These are phyloP conservation scores for Mycena belliarum DNA, from an alignment of 768 basidiomycete species.

Conservation along the genomic window DNA sequence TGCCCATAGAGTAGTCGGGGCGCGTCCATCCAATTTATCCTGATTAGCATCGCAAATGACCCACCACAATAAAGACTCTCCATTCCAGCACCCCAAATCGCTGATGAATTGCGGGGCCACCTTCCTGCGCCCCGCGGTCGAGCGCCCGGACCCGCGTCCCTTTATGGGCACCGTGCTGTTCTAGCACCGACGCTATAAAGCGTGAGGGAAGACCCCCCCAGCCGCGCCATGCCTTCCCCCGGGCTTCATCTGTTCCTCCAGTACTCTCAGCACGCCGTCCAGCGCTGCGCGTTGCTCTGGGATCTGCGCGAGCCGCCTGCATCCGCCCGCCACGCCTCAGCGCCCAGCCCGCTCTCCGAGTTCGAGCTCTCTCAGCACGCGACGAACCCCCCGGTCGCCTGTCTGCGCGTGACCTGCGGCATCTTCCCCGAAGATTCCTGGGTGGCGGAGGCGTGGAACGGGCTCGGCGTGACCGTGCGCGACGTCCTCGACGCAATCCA, in stretches of 20 bases:
- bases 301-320: slow-evolving; percentile 48
- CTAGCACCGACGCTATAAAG: slow-evolving; percentile 5
- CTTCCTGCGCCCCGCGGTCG: not conserved
- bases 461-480: slow-evolving; percentile 49
- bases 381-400: slow-evolving; percentile 40
- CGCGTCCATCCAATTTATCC: not conserved
- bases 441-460: slow-evolving; percentile 42
- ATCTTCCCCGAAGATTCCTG: slow-evolving; percentile 43
- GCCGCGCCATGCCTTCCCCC: slow-evolving; percentile 19
- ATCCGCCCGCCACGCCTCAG: slow-evolving; percentile 27
- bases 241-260: slow-evolving; percentile 39
- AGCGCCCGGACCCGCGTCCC: slow-evolving; percentile 17
- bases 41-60: not conserved
- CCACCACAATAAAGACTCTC: not conserved
- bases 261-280: slow-evolving; percentile 37
- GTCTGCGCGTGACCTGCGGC: slow-evolving; percentile 46
- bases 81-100: slow-evolving; percentile 11
- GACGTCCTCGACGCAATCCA: slow-evolving; percentile 54
- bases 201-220: not conserved
- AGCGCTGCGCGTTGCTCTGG: slow-evolving; percentile 43
- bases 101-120: slow-evolving; percentile 8
- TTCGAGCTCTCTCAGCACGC: slow-evolving; percentile 41
- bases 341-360: slow-evolving; percentile 26
- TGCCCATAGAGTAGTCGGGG: not conserved
- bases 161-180: slow-evolving; percentile 18